Evolutionary conservation across 2,329 filamentous ascomycete species (phyloP), one percentile per base, ranked within the genome.

Genomic region (Fusarium napiforme): DNA sequence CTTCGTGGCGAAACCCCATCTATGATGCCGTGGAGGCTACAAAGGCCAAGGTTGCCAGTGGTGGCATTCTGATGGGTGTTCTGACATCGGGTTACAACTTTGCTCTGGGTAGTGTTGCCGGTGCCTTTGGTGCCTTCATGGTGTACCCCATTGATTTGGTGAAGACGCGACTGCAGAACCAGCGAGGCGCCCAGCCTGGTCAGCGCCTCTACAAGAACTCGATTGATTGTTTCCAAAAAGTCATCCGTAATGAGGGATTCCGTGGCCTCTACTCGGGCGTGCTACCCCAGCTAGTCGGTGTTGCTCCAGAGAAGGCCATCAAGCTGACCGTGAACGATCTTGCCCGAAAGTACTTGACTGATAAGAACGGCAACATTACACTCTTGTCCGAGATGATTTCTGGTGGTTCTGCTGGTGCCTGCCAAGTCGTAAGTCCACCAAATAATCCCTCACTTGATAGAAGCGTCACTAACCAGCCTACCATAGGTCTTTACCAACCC

Each of bases 301-400:
- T 99, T 50, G 96, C 96, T n/a, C 96, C 96, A 4, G 96, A 99
- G 83, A 99, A 99, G 87, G 96, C 96, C 77, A 99, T 99, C 86
- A 99, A 99, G 87, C 90, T 99, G 72, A 99, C 96, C 0, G 95
- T 99, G 79, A 99, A 99, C 83, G 96, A 99, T 81, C 84, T 99
- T 61, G 94, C 97, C 28, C 92, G 96, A 79, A 88, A 89, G 14
- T 87, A 89, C 74, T 92, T 95, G 79, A 93, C 92, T 7, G 91
- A 94, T 78, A 90, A 95, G 78, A 89, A 94, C 72, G 92, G 93
- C 56, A 86, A 90, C 67, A 97, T 99, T 79, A 88, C 86, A 79
- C 84, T 90, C 77, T 84, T 86, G 36, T 86, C 91, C 70, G 96
- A 99, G 84, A 85, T 98, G 69, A 73, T 99, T 50, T 93, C 96